Conservation (phyloP, 306 rosid genomes). For the Albizia julibrissin region DNA sequence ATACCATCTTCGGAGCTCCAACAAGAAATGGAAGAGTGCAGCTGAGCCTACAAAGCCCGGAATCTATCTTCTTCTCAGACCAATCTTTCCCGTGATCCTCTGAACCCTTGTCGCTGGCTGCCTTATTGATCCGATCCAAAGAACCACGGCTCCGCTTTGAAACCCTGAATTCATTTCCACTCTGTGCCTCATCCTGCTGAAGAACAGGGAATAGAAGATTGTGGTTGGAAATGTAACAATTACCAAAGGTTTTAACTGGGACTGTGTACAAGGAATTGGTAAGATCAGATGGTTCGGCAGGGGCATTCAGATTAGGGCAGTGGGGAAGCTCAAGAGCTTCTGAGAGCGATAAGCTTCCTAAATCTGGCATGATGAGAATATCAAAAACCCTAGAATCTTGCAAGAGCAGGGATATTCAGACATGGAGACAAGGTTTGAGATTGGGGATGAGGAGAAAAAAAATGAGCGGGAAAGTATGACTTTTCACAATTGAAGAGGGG, state of each 20-base stretch:
- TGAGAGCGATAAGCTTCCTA: conserved; percentile 60
- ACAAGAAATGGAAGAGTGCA: conserved; percentile 69
- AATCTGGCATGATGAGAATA: conserved; percentile 61
- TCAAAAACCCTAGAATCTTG: conserved; percentile 34
- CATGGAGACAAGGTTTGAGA: background rate
- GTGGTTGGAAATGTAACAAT: conserved; percentile 24
- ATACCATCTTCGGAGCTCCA: conserved; percentile 67
- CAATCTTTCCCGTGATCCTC: conserved; percentile 56
- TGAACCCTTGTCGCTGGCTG: conserved; percentile 40
- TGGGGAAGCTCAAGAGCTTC: conserved; percentile 42
- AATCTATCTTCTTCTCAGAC: conserved; percentile 40
- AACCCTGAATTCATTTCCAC: conserved; percentile 45
- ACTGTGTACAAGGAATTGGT: conserved; percentile 12
- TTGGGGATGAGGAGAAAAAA: background rate
- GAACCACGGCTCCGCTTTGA: conserved; percentile 46
- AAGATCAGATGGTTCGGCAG: conserved; percentile 40
- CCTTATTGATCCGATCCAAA: conserved; percentile 44
- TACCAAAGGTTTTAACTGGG: conserved; percentile 38
- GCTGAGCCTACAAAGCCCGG: conserved; percentile 37
- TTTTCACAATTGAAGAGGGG: conserved; percentile 30
- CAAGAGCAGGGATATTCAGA: background rate
- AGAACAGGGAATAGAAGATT: conserved; percentile 15
- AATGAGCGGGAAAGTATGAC: conserved; percentile 41
- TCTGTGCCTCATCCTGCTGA: conserved; percentile 13
- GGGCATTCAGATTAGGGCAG: conserved; percentile 41